Conservation (phyloP, 2,329 filamentous ascomycete genomes). For the Phaeosphaeria sp. region DNA sequence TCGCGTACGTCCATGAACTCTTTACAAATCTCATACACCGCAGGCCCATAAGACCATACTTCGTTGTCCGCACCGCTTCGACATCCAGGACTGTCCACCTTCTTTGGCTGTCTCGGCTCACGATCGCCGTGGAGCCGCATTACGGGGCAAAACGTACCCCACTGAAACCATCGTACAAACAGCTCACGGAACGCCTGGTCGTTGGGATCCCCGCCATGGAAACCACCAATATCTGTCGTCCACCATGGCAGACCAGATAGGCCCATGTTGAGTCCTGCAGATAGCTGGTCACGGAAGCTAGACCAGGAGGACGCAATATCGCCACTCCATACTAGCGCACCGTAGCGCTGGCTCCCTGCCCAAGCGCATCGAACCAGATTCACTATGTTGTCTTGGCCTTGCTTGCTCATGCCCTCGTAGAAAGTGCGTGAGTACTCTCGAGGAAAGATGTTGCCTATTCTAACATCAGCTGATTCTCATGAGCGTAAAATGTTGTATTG, state of each 20-base stretch:
- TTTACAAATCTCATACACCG: slow-evolving; percentile 66
- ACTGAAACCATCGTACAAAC: slow-evolving; percentile 73
- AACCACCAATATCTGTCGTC: slow-evolving; percentile 75
- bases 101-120: slow-evolving; percentile 62
- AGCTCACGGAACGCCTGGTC: slow-evolving; percentile 66
- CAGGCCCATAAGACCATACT: slow-evolving; percentile 70
- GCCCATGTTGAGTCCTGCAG: slow-evolving; percentile 71
- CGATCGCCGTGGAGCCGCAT: slow-evolving; percentile 72
- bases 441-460: slow-evolving; percentile 67
- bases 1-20: slow-evolving; percentile 67
- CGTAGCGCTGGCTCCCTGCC: slow-evolving; percentile 68
- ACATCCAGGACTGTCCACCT: slow-evolving; percentile 46
- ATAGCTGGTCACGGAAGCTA: slow-evolving; percentile 65
- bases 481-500: not conserved
- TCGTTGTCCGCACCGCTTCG: slow-evolving; percentile 64
- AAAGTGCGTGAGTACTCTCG: slow-evolving; percentile 65
- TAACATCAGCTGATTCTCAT: slow-evolving; percentile 50
- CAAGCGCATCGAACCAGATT: slow-evolving; percentile 65
- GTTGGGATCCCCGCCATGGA: slow-evolving; percentile 68
- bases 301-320: slow-evolving; percentile 71
- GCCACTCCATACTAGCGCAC: slow-evolving; percentile 70
- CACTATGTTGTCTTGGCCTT: slow-evolving; percentile 63
- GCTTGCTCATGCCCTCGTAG: slow-evolving; percentile 63
- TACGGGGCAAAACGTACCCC: slow-evolving; percentile 71
- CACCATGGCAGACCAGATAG: slow-evolving; percentile 70